Evolutionary conservation across 2,329 filamentous ascomycete species (phyloP), one percentile per base, ranked within the genome.

Genomic region (Trichoderma sp.): DNA sequence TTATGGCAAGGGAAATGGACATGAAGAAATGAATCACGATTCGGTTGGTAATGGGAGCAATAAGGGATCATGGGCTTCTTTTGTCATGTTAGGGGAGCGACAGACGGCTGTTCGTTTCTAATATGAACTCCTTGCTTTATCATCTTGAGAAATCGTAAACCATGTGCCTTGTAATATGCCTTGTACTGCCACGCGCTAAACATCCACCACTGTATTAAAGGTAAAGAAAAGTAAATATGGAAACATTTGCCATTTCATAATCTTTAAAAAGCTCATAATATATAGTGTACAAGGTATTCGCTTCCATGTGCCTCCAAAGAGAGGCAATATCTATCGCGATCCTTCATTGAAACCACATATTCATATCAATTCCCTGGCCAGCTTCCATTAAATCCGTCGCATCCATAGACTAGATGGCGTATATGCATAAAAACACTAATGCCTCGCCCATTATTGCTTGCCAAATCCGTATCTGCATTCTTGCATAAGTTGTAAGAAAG

Each of bases 11-110:
- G 32, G 58, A 52, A 55, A 54, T n/a, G 55, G 30, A 55, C 13
- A 21, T 24, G 58, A 49, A 52, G 54, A 24, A 59, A 59, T 59
- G 52, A 59, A 64, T 64, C 60, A 64, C 34, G 60, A 51, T 51
- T 51, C 18, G 60, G 39, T 34, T 54, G 16, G 39, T 16, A 5
- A 18, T 43, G 5, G 21, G 54, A 56, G 18, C n/a, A 26, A 63
- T 14, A 28, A 43, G 21, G n/a, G 28, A n/a, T 18, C 32, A 37
- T 43, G 32, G 49, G 28, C 21, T 54, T 64, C 34, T 34, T 34
- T 64, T 43, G 16, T 32, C 49, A 52, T 55, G 13, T 30, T 16
- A 28, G 24, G 37, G 5, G 10, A 21, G 37, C 11, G 18, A 26
- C 39, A 52, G 60, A 52, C 21, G 16, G 34, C 39, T 49, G 3